Evolutionary conservation across 768 basidiomycete species (phyloP).

Genomic region (Phlebiopsis flavidoalba): DNA sequence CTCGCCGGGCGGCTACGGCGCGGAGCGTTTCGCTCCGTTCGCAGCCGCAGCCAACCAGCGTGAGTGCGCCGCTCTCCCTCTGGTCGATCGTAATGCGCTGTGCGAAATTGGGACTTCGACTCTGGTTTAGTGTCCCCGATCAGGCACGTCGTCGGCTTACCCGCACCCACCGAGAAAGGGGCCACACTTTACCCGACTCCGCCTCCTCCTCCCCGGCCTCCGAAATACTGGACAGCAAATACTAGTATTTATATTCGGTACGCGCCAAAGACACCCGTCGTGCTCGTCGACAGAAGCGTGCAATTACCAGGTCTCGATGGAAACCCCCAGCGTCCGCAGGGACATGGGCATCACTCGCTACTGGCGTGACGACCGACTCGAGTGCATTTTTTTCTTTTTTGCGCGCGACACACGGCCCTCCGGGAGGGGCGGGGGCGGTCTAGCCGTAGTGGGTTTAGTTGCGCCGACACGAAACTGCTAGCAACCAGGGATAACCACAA

Average conservation of each 20-base stretch:
- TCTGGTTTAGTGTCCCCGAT: constrained; percentile 7
- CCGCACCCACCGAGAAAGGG: too few species aligned
- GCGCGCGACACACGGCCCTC: not conserved
- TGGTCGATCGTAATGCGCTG: too few species aligned
- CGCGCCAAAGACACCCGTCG: not conserved
- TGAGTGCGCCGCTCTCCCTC: too few species aligned
- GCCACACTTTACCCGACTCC: too few species aligned
- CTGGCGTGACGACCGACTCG: not conserved
- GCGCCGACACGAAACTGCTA: not conserved
- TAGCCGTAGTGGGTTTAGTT: not conserved
- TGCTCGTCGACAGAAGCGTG: not conserved
- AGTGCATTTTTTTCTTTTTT: too few species aligned
- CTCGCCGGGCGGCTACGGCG: not conserved
- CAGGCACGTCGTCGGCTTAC: not conserved
- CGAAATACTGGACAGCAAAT: too few species aligned
- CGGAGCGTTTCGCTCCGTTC: not conserved
- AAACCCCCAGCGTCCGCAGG: not conserved
- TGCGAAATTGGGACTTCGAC: not conserved
- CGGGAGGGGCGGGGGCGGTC: not conserved
- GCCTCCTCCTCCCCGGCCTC: not conserved
- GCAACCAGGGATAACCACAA: constrained; percentile 8
- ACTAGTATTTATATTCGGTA: too few species aligned
- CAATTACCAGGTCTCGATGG: constrained; percentile 1
- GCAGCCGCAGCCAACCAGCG: too few species aligned
- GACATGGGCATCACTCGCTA: not conserved